Percentiles rank a stretch among this genome's conserved stretches.
phyloP scores from a whole-genome alignment of 768 basidiomycete genomes.

The Auriscalpium microsporum region DNA sequence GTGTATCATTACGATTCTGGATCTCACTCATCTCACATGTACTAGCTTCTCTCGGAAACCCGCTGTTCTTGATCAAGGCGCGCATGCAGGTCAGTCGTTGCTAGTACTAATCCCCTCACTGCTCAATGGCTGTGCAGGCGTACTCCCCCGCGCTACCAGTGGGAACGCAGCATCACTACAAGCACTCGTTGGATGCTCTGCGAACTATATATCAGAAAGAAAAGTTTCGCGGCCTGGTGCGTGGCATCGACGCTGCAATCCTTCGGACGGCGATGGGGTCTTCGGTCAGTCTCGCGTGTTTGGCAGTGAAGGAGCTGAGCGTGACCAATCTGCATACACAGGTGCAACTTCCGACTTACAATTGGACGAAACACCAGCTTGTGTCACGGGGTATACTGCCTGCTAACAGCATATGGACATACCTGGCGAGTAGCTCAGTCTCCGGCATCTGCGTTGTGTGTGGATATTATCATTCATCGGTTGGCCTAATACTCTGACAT shows the following conservation, averaged over 20 bases:
- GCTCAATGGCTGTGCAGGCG: conserved; percentile 40
- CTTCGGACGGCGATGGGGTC: conserved; percentile 93
- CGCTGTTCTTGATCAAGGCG: conserved; percentile 92
- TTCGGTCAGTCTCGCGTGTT: conserved; percentile 38
- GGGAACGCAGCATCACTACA: conserved; percentile 91
- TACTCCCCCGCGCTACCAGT: conserved; percentile 93
- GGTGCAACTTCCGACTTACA: conserved; percentile 95
- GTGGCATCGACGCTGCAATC: conserved; percentile 91
- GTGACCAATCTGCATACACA: conserved; percentile 19
- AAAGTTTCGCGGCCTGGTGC: conserved; percentile 67
- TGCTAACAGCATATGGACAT: conserved; percentile 78
- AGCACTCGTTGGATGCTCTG: conserved; percentile 74
- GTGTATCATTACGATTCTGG: conserved; percentile 6
- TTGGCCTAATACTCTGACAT: conserved; percentile 1
- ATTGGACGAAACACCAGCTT: conserved; percentile 81
- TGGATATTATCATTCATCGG: conserved; percentile 10
- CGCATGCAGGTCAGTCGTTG: conserved; percentile 72
- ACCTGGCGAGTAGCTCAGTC: conserved; percentile 77
- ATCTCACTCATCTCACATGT: background rate
- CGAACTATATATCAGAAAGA: conserved; percentile 73
- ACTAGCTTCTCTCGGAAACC: conserved; percentile 73
- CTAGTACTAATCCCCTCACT: background rate
- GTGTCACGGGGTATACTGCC: conserved; percentile 59
- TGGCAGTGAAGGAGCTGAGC: background rate
- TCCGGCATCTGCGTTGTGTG: conserved; percentile 89